Evolutionary conservation across 257 asterid genomes (phyloP), one percentile per base, ranked within the genome.

Genomic region (Anisodus tanguticus): DNA sequence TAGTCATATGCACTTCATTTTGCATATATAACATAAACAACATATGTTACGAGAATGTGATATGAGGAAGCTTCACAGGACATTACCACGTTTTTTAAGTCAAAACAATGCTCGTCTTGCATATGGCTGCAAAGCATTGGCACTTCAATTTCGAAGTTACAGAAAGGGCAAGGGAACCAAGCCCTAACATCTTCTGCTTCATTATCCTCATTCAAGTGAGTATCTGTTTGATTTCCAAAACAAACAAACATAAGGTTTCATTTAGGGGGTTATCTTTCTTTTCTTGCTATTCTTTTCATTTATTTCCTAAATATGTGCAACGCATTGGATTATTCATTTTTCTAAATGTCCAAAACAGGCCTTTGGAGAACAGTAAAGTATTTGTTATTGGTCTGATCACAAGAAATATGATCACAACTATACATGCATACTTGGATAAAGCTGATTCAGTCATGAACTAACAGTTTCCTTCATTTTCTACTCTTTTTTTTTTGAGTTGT

Each of bases 91-190:
- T 93, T 90, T 87, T 86, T 90, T 86, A 91, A 79, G 92, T 86
- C 92, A 17, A 94, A 93, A 87, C 95, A 94, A 76, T 94, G 98
- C 87, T 93, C 97, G 41, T 92, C 94, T 87, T 92, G 97, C 83
- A 94, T 90, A 84, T 94, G 97, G 80, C 83, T 84, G 82, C 98
- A 93, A 8, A 94, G 90, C 71, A 86, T 79, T 13, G 91, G 91
- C 54, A 94, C 89, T 86, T 92, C 98, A 37, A 94, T 90, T 88
- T 93, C 97, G 5, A 92, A 87, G 62, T 92, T 92, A 64, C 98
- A 93, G 87, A 92, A 94, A 85, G 98, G 98, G 89, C 98, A 94
- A 59, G 95, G 97, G 87, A 93, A 93, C 97, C 97, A 92, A 68
- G 95, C 90, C 84, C 94, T 86, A 77, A 89, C 88, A 55, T 89